Evolutionary conservation across 768 basidiomycete species (phyloP).

Genomic region (Pulveroboletus sp.): DNA sequence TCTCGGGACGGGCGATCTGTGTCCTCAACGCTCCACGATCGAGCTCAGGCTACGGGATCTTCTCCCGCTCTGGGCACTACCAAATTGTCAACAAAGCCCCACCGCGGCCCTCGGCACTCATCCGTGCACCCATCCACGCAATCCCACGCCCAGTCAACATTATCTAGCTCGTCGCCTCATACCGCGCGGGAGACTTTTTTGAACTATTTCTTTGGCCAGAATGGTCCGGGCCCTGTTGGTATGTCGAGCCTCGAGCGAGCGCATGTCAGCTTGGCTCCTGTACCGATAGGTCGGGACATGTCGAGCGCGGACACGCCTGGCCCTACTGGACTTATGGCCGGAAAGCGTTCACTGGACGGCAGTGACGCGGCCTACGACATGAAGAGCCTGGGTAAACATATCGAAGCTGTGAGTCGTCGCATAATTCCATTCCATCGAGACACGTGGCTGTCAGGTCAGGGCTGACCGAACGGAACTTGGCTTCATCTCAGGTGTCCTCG

Average conservation of each 20-base stretch:
- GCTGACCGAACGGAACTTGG: conserved; percentile 3
- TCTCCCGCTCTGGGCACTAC: conserved; percentile 24
- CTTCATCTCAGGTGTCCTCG: conserved; percentile 43
- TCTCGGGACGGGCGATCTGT: conserved; percentile 64
- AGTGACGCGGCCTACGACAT: conserved; percentile 92
- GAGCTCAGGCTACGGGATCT: conserved; percentile 48
- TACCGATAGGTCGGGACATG: conserved; percentile 61
- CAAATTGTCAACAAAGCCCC: conserved; percentile 27
- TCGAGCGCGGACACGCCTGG: conserved; percentile 50
- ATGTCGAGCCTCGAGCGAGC: conserved; percentile 49
- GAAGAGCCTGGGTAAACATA: conserved; percentile 96
- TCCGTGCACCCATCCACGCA: conserved; percentile 27
- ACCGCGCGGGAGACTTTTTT: conserved; percentile 88
- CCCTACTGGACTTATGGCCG: conserved; percentile 61
- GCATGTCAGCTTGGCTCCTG: conserved; percentile 27
- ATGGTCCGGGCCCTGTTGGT: conserved; percentile 69
- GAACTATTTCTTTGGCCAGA: conserved; percentile 96
- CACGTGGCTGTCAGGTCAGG: conserved; percentile 7
- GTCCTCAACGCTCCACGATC: conserved; percentile 75
- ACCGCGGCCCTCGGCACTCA: conserved; percentile 34
- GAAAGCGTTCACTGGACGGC: conserved; percentile 64
- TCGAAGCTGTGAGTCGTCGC: conserved; percentile 79
- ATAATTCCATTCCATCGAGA: neutral
- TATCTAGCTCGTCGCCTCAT: conserved; percentile 40
- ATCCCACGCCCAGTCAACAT: conserved; percentile 32